phyloP scores from a whole-genome alignment of 2,329 filamentous ascomycete genomes.

The Cercospora sp. region DNA sequence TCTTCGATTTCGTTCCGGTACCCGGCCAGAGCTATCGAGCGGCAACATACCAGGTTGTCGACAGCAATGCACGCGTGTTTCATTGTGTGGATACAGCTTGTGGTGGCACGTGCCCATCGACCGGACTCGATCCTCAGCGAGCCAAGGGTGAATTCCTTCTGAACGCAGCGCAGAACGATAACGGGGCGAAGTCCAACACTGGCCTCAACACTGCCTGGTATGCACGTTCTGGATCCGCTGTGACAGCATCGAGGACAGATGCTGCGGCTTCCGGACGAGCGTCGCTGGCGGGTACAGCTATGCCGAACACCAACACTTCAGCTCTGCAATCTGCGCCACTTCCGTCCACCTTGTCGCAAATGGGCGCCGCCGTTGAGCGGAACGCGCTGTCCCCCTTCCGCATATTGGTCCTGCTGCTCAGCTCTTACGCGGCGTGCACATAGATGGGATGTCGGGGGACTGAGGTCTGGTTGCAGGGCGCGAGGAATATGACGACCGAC shows the following conservation, averaged over 20 bases:
- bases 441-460: not conserved
- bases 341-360: not conserved
- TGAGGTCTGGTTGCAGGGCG: not conserved
- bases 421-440: not conserved
- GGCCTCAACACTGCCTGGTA: not conserved
- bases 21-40: not conserved
- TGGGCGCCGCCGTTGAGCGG: not conserved
- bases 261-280: not conserved
- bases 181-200: not conserved
- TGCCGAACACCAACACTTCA: not conserved
- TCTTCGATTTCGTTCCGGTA: not conserved
- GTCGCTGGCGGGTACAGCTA: not conserved
- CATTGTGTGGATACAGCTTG: not conserved
- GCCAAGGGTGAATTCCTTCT: not conserved
- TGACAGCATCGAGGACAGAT: not conserved
- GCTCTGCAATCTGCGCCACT: not conserved
- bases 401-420: not conserved
- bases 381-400: not conserved
- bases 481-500: not conserved
- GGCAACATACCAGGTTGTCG: not conserved
- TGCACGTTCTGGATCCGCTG: not conserved
- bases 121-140: not conserved
- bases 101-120: not conserved
- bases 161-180: not conserved
- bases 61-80: not conserved